These are phyloP conservation scores for Daldinia bambusicola DNA, from an alignment of 495 filamentous ascomycete species.

Conservation along the genomic window DNA sequence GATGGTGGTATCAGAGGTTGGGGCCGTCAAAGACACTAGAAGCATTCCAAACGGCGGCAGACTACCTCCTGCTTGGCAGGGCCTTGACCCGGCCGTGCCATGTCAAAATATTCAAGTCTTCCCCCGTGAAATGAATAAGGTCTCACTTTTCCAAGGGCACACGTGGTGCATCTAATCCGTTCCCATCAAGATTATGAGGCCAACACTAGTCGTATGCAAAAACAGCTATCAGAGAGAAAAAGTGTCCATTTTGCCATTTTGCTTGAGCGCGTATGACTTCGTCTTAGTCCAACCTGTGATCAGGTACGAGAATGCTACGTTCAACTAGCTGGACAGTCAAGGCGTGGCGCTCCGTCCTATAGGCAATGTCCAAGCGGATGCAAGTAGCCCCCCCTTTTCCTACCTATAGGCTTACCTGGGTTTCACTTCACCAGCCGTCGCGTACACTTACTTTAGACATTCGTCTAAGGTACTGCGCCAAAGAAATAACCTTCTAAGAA, in stretches of 20 bases:
- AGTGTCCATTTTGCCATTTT: not conserved
- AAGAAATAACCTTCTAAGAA: not conserved
- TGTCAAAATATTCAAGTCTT: not conserved
- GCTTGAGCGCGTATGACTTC: not conserved
- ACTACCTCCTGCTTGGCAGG: not conserved
- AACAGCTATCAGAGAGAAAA: not conserved
- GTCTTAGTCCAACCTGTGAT: conserved; percentile 3
- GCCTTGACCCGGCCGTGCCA: not conserved
- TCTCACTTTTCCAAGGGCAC: not conserved
- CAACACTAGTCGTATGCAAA: conserved; percentile 20
- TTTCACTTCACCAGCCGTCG: not conserved
- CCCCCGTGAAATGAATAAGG: not conserved
- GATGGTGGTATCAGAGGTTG: not conserved
- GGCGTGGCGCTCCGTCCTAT: too few species aligned
- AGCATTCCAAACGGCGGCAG: conserved; percentile 36
- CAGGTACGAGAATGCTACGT: conserved; percentile 16
- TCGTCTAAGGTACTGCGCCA: not conserved
- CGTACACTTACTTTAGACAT: conserved; percentile 4
- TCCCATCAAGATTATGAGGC: not conserved
- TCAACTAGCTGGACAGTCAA: not conserved
- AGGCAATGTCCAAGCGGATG: not conserved
- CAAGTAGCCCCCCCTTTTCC: not conserved
- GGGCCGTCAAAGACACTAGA: conserved; percentile 4
- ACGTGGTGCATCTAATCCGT: conserved; percentile 16
- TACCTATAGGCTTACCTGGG: not conserved